Conservation (phyloP, 257 asterid genomes). For the Solanum lycopersicoides region DNA sequence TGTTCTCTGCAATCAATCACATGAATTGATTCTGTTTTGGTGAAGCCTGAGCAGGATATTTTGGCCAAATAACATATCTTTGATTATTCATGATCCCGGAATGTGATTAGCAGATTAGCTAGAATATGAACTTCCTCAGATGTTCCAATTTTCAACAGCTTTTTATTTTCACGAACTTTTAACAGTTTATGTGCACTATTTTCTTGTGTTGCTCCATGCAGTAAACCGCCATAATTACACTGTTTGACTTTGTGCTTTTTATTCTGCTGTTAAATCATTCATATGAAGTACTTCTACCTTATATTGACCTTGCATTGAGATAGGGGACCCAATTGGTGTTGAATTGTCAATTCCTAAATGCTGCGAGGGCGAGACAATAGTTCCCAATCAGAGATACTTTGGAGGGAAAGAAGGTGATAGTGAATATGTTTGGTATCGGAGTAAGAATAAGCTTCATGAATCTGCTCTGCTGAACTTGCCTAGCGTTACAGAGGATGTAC, state of each 20-base stretch:
- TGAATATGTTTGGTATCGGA: slow-evolving; percentile 76
- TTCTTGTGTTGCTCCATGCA: not conserved
- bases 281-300: slow-evolving; percentile 25
- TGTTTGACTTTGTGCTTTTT: not conserved
- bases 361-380: slow-evolving; percentile 72
- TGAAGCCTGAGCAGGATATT: not conserved
- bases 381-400: slow-evolving; percentile 60
- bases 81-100: not conserved
- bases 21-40: not conserved
- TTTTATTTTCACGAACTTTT: not conserved
- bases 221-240: not conserved
- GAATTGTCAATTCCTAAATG: slow-evolving; percentile 68
- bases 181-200: not conserved
- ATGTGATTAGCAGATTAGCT: not conserved
- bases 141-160: not conserved
- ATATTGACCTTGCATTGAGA: slow-evolving; percentile 19
- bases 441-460: slow-evolving; percentile 47
- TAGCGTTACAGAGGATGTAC: slow-evolving; percentile 32
- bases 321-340: slow-evolving; percentile 81
- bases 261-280: not conserved
- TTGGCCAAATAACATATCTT: not conserved
- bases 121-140: not conserved
- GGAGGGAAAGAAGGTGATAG: slow-evolving; percentile 92
- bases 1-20: not conserved
- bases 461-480: slow-evolving; percentile 52